These are phyloP conservation scores for Xylaria acuta DNA, from an alignment of 495 filamentous ascomycete genomes.

Conservation along the genomic window DNA sequence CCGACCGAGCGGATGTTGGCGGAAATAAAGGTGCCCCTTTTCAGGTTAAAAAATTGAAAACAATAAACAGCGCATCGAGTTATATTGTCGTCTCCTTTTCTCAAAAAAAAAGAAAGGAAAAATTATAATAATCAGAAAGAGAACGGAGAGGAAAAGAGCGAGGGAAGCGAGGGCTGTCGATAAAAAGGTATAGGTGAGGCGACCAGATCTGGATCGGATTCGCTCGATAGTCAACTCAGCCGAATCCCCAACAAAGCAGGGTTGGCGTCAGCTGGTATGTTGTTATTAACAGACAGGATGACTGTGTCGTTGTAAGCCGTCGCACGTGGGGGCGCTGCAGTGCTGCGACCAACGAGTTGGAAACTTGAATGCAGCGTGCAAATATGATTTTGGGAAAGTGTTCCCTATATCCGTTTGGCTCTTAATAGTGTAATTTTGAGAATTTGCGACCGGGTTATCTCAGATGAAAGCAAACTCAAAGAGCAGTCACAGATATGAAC, in stretches of 20 bases:
- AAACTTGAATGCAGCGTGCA: background rate
- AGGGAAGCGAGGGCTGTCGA: background rate
- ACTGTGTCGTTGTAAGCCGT: conserved; percentile 10
- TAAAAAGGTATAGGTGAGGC: background rate
- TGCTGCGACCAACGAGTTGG: background rate
- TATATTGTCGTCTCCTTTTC: background rate
- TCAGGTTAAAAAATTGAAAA: background rate
- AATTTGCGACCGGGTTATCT: conserved; percentile 8
- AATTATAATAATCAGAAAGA: background rate
- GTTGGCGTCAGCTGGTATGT: background rate
- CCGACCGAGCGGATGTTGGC: background rate
- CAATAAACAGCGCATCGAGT: background rate
- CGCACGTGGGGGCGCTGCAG: background rate
- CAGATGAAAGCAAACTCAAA: background rate
- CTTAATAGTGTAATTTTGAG: background rate
- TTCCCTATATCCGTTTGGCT: background rate
- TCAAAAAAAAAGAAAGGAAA: too few relatives aligned
- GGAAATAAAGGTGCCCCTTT: background rate
- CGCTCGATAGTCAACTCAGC: background rate
- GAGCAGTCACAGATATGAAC: background rate
- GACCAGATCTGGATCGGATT: background rate
- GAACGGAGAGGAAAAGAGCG: background rate
- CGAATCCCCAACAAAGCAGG: background rate
- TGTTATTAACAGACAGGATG: background rate
- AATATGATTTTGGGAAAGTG: background rate